Evolutionary conservation across 306 rosid genomes (phyloP).

Genomic region (Gillenia trifoliata): DNA sequence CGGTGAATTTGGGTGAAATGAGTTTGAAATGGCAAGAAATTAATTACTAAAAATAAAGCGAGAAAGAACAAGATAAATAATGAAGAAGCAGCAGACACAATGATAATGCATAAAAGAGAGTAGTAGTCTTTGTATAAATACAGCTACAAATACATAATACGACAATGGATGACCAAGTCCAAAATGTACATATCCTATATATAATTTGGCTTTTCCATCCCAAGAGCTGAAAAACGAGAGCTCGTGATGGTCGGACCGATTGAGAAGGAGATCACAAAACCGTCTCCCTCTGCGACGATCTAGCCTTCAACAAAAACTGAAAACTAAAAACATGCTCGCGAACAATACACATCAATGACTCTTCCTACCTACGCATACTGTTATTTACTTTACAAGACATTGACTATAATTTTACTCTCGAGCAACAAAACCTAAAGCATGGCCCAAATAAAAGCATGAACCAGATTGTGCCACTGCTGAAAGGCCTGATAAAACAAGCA

Average conservation of each 20-base stretch:
- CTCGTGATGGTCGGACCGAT: conserved; percentile 34
- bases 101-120: background rate
- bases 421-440: background rate
- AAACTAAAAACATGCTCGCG: background rate
- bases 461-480: conserved; percentile 23
- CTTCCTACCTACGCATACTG: background rate
- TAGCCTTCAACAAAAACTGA: conserved; percentile 4
- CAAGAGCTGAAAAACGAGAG: conserved; percentile 57
- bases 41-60: too few relatives aligned
- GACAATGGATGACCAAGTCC: background rate
- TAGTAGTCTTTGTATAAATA: background rate
- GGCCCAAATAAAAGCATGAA: conserved; percentile 12
- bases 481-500: conserved; percentile 34
- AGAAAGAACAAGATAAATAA: background rate
- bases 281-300: conserved; percentile 57
- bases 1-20: too few relatives aligned
- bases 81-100: background rate
- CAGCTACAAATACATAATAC: background rate
- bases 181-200: conserved; percentile 3
- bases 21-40: background rate
- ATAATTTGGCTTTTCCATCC: conserved; percentile 18
- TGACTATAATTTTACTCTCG: background rate
- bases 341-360: conserved; percentile 1
- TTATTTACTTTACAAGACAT: background rate
- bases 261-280: conserved; percentile 69